Conservation (phyloP, 2,329 filamentous ascomycete species). For the Nectriaceae sp. region DNA sequence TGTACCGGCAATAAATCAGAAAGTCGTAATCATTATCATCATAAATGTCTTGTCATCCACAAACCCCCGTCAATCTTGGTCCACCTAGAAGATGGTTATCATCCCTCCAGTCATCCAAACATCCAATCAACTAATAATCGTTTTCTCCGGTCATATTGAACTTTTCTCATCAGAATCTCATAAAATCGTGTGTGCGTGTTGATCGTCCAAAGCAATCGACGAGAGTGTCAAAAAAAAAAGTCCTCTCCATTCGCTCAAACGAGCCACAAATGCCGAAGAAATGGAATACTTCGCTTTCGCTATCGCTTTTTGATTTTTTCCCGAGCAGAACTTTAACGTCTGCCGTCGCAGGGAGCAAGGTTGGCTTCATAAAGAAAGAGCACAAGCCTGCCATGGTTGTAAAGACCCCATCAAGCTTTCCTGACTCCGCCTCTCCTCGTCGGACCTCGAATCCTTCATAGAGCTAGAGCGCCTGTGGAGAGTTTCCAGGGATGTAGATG, state of each 20-base stretch:
- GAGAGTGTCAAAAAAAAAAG: background rate
- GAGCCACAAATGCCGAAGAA: constrained; percentile 4
- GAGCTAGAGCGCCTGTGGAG: background rate
- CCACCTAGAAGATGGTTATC: constrained; percentile 21
- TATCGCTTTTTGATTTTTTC: constrained; percentile 2
- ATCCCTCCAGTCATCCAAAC: constrained; percentile 12
- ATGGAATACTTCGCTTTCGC: constrained; percentile 10
- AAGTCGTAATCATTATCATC: constrained; percentile 29
- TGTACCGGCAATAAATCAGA: constrained; percentile 8
- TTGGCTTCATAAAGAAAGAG: too few species aligned
- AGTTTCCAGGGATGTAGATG: background rate
- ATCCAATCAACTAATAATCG: too few species aligned
- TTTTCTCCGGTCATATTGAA: too few species aligned
- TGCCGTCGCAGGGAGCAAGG: too few species aligned
- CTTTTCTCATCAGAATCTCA: too few species aligned
- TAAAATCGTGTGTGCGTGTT: too few species aligned
- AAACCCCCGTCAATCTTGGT: constrained; percentile 12
- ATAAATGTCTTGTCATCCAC: constrained; percentile 25
- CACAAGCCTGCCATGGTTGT: too few species aligned
- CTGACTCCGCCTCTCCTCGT: too few species aligned
- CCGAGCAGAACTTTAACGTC: too few species aligned
- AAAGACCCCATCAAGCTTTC: too few species aligned
- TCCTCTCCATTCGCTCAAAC: background rate
- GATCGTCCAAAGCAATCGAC: too few species aligned
- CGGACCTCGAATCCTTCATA: background rate